Conservation (phyloP, 2,329 filamentous ascomycete species). For the Exophiala bonariae region DNA sequence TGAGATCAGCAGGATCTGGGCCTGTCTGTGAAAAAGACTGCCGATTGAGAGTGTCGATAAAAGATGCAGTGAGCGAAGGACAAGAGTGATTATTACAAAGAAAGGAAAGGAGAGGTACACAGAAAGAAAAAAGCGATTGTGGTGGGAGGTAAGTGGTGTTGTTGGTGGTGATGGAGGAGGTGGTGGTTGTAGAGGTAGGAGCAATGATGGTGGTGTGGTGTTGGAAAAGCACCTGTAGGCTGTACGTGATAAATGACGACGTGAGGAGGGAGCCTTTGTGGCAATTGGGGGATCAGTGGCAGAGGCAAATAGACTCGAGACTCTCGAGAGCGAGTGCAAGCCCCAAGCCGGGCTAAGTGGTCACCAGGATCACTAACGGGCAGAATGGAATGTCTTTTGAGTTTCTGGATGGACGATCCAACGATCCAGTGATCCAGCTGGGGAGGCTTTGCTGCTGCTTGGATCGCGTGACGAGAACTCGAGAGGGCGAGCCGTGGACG, state of each 20-base stretch:
- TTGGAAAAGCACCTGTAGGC: neutral
- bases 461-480: slow-evolving; percentile 12
- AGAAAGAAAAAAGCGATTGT: slow-evolving; percentile 20
- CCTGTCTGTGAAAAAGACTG: neutral
- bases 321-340: no score
- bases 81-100: slow-evolving; percentile 22
- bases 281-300: slow-evolving; percentile 11
- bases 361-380: neutral
- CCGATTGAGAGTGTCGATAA: neutral
- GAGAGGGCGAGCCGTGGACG: neutral
- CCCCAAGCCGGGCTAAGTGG: no score
- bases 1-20: neutral
- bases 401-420: no score
- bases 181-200: slow-evolving; percentile 3
- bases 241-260: slow-evolving; percentile 23
- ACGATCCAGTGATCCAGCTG: no score
- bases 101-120: slow-evolving; percentile 9
- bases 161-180: neutral
- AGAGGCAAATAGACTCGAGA: neutral
- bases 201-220: neutral
- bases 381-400: neutral
- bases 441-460: slow-evolving; percentile 1
- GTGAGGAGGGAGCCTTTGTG: slow-evolving; percentile 20
- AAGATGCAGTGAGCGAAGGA: slow-evolving; percentile 22
- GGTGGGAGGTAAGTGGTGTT: slow-evolving; percentile 15